phyloP scores from a whole-genome alignment of 2,329 filamentous ascomycete species.

The Cladobotryum protrusum region DNA sequence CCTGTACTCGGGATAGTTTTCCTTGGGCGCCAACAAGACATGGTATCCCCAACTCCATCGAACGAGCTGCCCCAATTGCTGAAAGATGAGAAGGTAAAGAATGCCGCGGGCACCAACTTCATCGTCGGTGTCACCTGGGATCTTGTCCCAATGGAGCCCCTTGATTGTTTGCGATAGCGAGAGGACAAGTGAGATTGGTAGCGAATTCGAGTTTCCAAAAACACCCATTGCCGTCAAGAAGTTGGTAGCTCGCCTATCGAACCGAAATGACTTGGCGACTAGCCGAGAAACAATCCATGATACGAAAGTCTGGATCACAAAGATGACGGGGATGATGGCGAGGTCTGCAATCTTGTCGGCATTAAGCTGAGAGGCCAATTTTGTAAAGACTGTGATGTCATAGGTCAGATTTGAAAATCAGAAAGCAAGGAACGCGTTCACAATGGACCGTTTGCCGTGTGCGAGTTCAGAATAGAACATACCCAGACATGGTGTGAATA shows the following conservation, averaged over 20 bases:
- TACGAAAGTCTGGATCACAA: conserved; percentile 77
- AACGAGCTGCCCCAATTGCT: conserved; percentile 90
- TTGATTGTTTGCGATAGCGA: conserved; percentile 88
- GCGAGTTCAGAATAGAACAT: conserved; percentile 30
- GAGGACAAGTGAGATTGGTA: conserved; percentile 92
- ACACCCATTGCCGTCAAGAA: conserved; percentile 96
- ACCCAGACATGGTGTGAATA: conserved; percentile 97
- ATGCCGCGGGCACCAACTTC: conserved; percentile 93
- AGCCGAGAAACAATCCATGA: conserved; percentile 71
- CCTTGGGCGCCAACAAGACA: conserved; percentile 80
- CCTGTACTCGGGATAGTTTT: conserved; percentile 61
- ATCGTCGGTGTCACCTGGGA: conserved; percentile 89
- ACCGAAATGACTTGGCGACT: conserved; percentile 69
- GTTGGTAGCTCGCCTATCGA: conserved; percentile 80
- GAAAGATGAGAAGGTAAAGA: conserved; percentile 92
- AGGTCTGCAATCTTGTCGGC: conserved; percentile 85
- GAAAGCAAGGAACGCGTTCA: background rate
- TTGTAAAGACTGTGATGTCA: conserved; percentile 71
- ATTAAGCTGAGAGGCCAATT: conserved; percentile 89
- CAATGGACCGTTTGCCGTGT: no score
- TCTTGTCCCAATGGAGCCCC: conserved; percentile 87
- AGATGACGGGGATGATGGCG: conserved; percentile 92
- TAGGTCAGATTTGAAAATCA: conserved; percentile 1
- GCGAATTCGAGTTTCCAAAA: conserved; percentile 96
- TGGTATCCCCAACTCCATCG: conserved; percentile 99